Percentiles rank a stretch among this genome's conserved stretches.
Conservation (phyloP, 2,329 filamentous ascomycete species). For the Colletotrichum noveboracense region DNA sequence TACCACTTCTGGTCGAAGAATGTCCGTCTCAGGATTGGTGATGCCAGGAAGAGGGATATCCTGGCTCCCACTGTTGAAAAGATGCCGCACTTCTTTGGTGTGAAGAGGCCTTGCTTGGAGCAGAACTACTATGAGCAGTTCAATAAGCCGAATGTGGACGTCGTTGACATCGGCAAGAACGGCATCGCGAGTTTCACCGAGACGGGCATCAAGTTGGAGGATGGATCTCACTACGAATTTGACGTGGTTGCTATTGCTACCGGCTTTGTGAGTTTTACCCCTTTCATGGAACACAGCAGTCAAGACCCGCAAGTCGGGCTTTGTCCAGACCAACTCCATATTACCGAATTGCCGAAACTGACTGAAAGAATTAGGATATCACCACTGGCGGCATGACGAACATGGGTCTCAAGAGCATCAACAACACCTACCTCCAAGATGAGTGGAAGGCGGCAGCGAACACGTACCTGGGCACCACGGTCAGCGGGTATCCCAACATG, state of each 20-base stretch:
- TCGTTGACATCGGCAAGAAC: conserved; percentile 47
- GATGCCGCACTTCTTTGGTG: conserved; percentile 59
- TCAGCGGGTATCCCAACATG: conserved; percentile 54
- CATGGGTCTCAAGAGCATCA: conserved; percentile 47
- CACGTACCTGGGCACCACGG: conserved; percentile 50
- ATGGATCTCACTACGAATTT: conserved; percentile 46
- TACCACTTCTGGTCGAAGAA: conserved; percentile 63
- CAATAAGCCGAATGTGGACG: conserved; percentile 45
- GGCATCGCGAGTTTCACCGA: conserved; percentile 44
- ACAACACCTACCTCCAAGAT: conserved; percentile 41
- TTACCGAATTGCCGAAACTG: background rate
- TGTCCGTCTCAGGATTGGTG: conserved; percentile 52
- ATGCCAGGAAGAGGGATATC: conserved; percentile 53
- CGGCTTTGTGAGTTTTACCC: conserved; percentile 43
- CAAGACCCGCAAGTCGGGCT: too few species aligned
- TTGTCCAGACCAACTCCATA: background rate
- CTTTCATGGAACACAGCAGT: background rate
- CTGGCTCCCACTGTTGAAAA: conserved; percentile 51
- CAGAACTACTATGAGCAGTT: conserved; percentile 52
- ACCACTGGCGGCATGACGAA: conserved; percentile 43
- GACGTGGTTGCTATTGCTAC: conserved; percentile 51
- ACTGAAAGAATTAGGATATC: background rate
- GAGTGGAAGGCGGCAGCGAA: conserved; percentile 45
- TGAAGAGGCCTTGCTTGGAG: conserved; percentile 53
- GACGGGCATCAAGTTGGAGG: conserved; percentile 43